Percentiles rank a stretch among this genome's conserved stretches.
phyloP scores from a whole-genome alignment of 192 early-diverging fungal genomes.

The Dissophora globulifera region DNA sequence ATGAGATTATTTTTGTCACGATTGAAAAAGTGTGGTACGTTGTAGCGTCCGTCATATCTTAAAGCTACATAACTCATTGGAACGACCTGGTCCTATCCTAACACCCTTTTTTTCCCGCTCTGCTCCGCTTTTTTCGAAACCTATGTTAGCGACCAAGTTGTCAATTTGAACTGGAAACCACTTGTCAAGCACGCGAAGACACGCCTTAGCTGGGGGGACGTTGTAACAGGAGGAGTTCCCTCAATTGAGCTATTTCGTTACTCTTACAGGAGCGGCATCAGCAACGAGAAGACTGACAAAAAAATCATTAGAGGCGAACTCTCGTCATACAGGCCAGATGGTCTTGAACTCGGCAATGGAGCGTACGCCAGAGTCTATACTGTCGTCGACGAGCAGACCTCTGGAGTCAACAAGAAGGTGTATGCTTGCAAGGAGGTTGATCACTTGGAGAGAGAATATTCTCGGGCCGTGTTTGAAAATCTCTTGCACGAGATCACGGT shows the following conservation, averaged over 20 bases:
- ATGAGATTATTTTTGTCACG: no score
- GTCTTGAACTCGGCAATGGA: constrained; percentile 9
- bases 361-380: constrained; percentile 16
- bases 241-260: constrained; percentile 6
- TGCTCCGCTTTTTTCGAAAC: no score
- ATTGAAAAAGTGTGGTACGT: no score
- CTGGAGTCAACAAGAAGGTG: not conserved
- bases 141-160: no score
- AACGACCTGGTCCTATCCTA: no score
- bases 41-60: no score
- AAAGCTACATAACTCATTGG: no score
- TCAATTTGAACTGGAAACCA: not conserved
- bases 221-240: not conserved
- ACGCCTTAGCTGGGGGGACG: not conserved
- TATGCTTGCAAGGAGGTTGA: constrained; percentile 37
- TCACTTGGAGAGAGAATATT: constrained; percentile 3
- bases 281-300: not conserved
- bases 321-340: not conserved
- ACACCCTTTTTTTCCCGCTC: no score
- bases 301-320: not conserved
- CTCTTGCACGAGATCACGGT: constrained; percentile 25
- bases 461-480: no score
- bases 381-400: no score
- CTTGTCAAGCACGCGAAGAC: not conserved
- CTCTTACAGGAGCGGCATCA: not conserved